phyloP scores from a whole-genome alignment of 1,284 basidiomycete species.

The Ceratobasidium sp. region DNA sequence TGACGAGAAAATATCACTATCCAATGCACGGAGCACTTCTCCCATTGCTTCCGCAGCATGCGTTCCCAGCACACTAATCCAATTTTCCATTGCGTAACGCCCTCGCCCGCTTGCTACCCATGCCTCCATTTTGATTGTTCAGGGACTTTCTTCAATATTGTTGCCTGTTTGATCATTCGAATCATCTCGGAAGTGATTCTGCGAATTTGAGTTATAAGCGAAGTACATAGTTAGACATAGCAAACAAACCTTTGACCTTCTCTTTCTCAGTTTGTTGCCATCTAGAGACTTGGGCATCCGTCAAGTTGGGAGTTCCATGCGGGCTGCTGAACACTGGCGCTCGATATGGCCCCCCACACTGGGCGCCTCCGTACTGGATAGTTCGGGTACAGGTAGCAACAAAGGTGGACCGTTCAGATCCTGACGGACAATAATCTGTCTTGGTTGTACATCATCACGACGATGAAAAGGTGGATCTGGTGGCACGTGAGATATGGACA shows the following conservation, averaged over 20 bases:
- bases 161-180: neutral
- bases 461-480: constrained; percentile 95
- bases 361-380: neutral
- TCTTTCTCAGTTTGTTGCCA: neutral
- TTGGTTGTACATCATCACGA: constrained; percentile 86
- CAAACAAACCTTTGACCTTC: neutral
- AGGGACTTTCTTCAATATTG: neutral
- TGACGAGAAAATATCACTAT: neutral
- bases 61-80: constrained; percentile 16
- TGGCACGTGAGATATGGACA: constrained; percentile 87
- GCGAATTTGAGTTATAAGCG: neutral
- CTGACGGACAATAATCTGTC: constrained; percentile 86
- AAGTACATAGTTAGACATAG: neutral
- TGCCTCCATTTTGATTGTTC: constrained; percentile 7
- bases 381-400: neutral
- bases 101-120: neutral
- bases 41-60: constrained; percentile 8
- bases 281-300: neutral
- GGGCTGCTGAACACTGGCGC: neutral
- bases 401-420: constrained; percentile 59
- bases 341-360: neutral
- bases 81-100: neutral
- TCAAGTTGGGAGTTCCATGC: neutral
- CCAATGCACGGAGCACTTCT: neutral
- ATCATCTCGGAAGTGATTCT: neutral